Evolutionary conservation across 139 green algal species (phyloP).

Genomic region (Yamagishiella unicocca): DNA sequence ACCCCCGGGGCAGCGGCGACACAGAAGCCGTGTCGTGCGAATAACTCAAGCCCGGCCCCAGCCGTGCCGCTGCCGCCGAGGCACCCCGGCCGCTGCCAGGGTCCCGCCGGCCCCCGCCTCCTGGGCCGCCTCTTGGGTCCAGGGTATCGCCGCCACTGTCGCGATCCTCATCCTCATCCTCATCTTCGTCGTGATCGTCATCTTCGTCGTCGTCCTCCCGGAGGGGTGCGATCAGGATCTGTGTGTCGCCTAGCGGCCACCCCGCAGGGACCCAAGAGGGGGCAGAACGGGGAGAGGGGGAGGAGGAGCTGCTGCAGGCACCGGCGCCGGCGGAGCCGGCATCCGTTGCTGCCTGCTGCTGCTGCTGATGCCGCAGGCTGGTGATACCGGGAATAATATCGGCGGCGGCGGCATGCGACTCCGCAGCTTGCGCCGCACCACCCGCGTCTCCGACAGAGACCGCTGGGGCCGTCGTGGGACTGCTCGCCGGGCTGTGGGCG

Average conservation of each 20-base stretch:
- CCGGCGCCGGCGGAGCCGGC: no score
- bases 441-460: no score
- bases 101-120: neutral
- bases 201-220: neutral
- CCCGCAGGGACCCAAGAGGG: conserved; percentile 28
- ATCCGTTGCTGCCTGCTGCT: no score
- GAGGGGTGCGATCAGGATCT: conserved; percentile 23
- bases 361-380: no score
- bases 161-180: neutral
- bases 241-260: conserved; percentile 32
- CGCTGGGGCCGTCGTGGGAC: no score
- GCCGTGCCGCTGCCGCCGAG: neutral
- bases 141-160: neutral
- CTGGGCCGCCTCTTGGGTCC: neutral
- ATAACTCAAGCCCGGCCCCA: no score
- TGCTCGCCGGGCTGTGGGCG: no score
- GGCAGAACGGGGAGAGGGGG: no score
- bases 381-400: no score
- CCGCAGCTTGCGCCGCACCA: no score
- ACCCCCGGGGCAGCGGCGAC: neutral
- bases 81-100: neutral
- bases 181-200: neutral
- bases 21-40: neutral
- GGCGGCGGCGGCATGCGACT: no score
- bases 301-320: no score